Conservation (phyloP, 345 rosid genomes). For the Eucalyptus pauciflora region DNA sequence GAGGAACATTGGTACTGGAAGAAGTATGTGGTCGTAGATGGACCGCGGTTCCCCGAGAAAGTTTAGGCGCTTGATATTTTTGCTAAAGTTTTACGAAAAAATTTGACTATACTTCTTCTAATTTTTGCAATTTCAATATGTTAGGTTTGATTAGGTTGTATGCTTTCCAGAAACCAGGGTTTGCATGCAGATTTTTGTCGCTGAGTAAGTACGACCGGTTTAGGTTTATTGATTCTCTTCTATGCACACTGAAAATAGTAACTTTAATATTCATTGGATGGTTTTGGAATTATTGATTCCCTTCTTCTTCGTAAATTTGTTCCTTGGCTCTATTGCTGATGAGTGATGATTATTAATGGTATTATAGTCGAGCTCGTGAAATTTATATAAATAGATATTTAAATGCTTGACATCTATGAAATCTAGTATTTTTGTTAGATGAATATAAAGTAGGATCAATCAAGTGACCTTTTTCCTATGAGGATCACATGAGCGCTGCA, state of each 20-base stretch:
- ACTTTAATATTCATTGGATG: neutral
- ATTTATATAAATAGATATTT: neutral
- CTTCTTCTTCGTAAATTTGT: neutral
- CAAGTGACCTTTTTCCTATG: neutral
- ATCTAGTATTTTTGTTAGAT: neutral
- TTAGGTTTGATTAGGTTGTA: neutral
- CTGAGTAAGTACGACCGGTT: neutral
- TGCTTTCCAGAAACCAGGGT: neutral
- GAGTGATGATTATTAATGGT: neutral
- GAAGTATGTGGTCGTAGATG: neutral
- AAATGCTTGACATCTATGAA: neutral
- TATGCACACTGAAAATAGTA: neutral
- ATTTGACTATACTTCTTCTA: neutral
- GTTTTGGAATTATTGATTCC: neutral
- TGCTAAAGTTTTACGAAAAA: neutral
- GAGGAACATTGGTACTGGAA: conserved; percentile 10
- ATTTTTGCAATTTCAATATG: neutral
- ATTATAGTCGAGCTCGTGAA: neutral
- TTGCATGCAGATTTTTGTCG: neutral
- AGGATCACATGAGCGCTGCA: neutral
- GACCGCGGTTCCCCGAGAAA: neutral
- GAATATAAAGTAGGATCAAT: neutral
- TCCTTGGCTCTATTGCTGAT: neutral
- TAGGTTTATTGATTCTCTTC: neutral
- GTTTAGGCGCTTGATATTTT: neutral